Percentiles rank a stretch among this genome's conserved stretches.
Evolutionary conservation across 1,284 basidiomycete genomes (phyloP).

Genomic region (Cystobasidium sp.): DNA sequence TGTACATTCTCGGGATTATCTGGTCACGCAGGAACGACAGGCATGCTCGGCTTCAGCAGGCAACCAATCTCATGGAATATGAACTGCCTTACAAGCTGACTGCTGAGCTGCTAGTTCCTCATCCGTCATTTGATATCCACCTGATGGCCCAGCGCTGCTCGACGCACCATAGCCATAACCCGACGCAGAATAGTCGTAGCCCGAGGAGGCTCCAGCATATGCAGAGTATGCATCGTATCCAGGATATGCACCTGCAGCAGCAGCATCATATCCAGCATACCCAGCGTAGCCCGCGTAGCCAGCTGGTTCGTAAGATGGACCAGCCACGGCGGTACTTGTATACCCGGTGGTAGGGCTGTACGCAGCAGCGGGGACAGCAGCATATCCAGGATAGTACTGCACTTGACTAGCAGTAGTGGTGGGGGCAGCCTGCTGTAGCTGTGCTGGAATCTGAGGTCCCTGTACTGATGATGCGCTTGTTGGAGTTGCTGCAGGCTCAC

Average conservation of each 20-base stretch:
- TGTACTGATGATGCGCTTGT: constrained; percentile 30
- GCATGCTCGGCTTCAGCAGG: neutral
- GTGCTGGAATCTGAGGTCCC: constrained; percentile 32
- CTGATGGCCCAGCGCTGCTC: constrained; percentile 20
- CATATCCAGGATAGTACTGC: constrained; percentile 24
- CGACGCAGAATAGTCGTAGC: constrained; percentile 12
- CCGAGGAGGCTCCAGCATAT: constrained; percentile 10
- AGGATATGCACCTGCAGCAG: constrained; percentile 24
- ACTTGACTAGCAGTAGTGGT: neutral
- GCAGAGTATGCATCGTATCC: constrained; percentile 31
- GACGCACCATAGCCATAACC: constrained; percentile 23
- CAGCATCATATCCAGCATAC: constrained; percentile 13
- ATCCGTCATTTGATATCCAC: constrained; percentile 21
- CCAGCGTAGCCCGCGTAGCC: constrained; percentile 12
- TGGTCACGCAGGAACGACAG: neutral
- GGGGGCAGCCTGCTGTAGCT: neutral
- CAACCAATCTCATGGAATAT: neutral
- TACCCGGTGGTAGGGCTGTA: constrained; percentile 19
- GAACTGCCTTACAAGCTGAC: constrained; percentile 30
- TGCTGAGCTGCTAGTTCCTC: constrained; percentile 40
- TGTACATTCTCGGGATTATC: constrained; percentile 29
- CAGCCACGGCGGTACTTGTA: constrained; percentile 1
- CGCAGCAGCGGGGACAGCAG: constrained; percentile 1
- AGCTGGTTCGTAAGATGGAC: constrained; percentile 22
- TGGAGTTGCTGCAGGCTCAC: constrained; percentile 28